Conservation (phyloP, 345 rosid genomes). For the Acer campestre region DNA sequence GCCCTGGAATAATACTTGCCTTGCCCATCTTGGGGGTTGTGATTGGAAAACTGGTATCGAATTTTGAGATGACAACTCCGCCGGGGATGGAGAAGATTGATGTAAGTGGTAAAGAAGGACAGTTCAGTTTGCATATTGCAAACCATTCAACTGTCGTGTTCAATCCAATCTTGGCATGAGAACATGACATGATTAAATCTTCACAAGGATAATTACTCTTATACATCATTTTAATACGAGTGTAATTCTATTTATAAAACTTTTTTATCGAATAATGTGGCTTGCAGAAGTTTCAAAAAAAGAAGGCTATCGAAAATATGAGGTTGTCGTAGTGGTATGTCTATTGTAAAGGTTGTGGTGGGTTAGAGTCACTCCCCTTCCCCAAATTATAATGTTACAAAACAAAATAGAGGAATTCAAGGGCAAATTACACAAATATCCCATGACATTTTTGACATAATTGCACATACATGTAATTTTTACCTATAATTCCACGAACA, state of each 20-base stretch:
- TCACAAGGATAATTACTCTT: background rate
- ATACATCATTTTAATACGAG: too few relatives aligned
- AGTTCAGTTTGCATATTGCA: slow-evolving; percentile 65
- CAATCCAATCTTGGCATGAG: slow-evolving; percentile 25
- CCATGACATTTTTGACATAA: too few relatives aligned
- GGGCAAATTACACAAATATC: too few relatives aligned
- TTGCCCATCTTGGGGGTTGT: slow-evolving; percentile 59
- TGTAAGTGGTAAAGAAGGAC: slow-evolving; percentile 64
- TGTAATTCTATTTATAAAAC: too few relatives aligned
- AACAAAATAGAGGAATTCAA: too few relatives aligned
- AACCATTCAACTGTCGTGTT: slow-evolving; percentile 60
- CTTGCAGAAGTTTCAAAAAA: too few relatives aligned
- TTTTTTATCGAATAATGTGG: background rate
- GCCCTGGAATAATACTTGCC: slow-evolving; percentile 65
- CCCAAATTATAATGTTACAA: too few relatives aligned
- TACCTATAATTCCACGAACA: too few relatives aligned
- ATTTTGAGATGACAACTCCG: slow-evolving; percentile 51
- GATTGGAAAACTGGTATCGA: slow-evolving; percentile 47
- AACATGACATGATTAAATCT: background rate
- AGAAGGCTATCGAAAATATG: too few relatives aligned
- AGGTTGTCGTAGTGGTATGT: too few relatives aligned
- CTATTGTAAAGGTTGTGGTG: fast-evolving
- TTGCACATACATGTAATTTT: too few relatives aligned
- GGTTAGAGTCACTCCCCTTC: too few relatives aligned
- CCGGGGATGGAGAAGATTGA: slow-evolving; percentile 43